Evolutionary conservation across 768 basidiomycete species (phyloP), one percentile per base, ranked within the genome.

Genomic region (Rhizopogon vesiculosus): DNA sequence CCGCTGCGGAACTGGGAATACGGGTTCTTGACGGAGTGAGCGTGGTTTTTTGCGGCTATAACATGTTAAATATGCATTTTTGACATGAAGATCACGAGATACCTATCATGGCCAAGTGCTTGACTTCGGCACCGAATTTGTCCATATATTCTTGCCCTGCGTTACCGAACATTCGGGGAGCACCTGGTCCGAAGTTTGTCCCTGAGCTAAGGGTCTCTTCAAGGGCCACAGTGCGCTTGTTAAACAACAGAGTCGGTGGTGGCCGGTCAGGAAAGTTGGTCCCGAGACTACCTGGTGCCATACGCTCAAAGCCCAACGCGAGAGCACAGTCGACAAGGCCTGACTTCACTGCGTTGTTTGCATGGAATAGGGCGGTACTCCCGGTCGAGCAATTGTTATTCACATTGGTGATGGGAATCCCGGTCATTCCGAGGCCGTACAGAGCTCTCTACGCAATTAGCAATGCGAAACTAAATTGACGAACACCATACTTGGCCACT

Each of bases 381-480:
- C 90, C 91, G 0, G 91, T 91, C 3, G 90, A 86, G 63, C 91
- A 92, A 69, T 90, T 90, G 71, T 93, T 93, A 75, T 91, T 92
- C 42, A 93, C 88, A 62, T 93, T 93, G 49, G 86, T 79, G 63
- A 93, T 85, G 0, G 91, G 91, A 56, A 93, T 92, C 35, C 83
- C 78, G 0, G 91, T 93, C 68, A 93, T 78, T 18, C 91, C 91
- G 42, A 93, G 83, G 65, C 84, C 86, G 71, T 93, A 93, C 18
- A 93, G 74, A 7, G 89, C 83, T 15, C 90, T 78, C 84, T 93
- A 64, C 1, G 46, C 13, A 29, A 56, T 45, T 53, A 42, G 45
- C 38, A 29, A 13, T 31, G 5, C 41, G 44, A 50, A 19, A 29
- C 9, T 7, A 35, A 31, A 42, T 44, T 38, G 29, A 25, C 9